Base-by-base conservation (phyloP, 306 rosid genomes). In the Sophora flavescens region DNA sequence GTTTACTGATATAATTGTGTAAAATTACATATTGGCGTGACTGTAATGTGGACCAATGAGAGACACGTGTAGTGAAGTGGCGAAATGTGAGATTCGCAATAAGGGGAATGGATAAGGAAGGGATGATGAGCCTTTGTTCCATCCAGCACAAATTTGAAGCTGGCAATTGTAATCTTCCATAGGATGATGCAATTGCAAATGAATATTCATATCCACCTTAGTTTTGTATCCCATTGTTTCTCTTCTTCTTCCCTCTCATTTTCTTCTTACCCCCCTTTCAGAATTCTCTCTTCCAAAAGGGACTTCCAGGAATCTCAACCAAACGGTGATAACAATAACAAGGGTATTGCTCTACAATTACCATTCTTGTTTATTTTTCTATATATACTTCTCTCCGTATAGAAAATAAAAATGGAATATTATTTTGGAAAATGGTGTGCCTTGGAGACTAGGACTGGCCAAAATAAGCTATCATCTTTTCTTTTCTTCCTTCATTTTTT, bases 151-250 rank as follows among this genome's bases (percentile, higher is more conserved):
- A 36, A 53, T 22, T 22, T 10, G 35, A 15, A 60, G 28, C 50
- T 58, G 9, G 3, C 22, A 44, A 41, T 61, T 48, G 16, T 70
- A 83, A 78, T 60, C 80, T 58, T 79, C 26, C 11, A 12, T 63
- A 41, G 51, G 39, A 67, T 74, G 48, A 63, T 63, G 68, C 68
- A 42, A 36, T 15, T 74, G 76, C 84, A 44, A 72, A 89, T 93
- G 93, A 86, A 87, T 71, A 71, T 85, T 87, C 87, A 87, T 28
- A 58, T 76, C 53, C 82, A 89, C 44, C 15, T 86, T 71, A 26
- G 5, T 82, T 45, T 81, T 13, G 7, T 48, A 36, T 81, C 90
- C 3, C 89, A 60, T 67, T 68, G 56, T 35, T 79, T 79, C 84
- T 75, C 75, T 63, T 74, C 82, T 0, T 58, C 82, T 0, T 36